phyloP scores from a whole-genome alignment of 305 asterid species.

The Caryopteris hybrid region DNA sequence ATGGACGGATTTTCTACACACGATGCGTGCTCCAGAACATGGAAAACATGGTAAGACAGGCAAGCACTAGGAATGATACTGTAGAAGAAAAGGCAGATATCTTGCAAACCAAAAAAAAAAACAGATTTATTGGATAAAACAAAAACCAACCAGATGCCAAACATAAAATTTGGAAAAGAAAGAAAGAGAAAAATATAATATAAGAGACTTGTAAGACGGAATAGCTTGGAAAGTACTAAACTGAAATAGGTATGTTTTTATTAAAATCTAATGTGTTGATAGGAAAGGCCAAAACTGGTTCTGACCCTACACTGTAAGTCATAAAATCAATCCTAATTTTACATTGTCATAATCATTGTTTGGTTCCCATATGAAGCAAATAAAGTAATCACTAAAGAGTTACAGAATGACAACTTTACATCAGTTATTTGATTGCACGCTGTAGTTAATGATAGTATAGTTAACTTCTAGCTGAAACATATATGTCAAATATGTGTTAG shows the following conservation, averaged over 20 bases:
- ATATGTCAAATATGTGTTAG: not conserved
- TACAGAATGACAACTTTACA: not conserved
- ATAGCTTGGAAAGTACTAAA: not conserved
- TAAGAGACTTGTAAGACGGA: not conserved
- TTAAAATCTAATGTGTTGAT: constrained; percentile 1
- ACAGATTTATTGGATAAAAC: not conserved
- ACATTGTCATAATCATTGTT: not conserved
- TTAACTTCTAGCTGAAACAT: constrained; percentile 2
- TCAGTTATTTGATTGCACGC: not conserved
- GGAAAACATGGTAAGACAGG: no score
- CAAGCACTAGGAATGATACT: no score
- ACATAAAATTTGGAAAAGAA: not conserved
- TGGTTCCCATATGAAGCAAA: constrained; percentile 5
- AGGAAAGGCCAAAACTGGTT: not conserved
- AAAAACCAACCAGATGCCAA: not conserved
- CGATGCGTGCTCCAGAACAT: not conserved
- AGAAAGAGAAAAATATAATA: no score
- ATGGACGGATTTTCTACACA: not conserved
- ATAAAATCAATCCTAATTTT: not conserved
- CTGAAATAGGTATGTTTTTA: not conserved
- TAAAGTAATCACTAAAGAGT: not conserved
- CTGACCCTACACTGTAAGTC: not conserved
- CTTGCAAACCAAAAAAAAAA: not conserved
- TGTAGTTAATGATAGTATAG: not conserved
- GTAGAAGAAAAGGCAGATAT: not conserved